phyloP scores from a whole-genome alignment of 164 flowering plant species.

The Piper betle region DNA sequence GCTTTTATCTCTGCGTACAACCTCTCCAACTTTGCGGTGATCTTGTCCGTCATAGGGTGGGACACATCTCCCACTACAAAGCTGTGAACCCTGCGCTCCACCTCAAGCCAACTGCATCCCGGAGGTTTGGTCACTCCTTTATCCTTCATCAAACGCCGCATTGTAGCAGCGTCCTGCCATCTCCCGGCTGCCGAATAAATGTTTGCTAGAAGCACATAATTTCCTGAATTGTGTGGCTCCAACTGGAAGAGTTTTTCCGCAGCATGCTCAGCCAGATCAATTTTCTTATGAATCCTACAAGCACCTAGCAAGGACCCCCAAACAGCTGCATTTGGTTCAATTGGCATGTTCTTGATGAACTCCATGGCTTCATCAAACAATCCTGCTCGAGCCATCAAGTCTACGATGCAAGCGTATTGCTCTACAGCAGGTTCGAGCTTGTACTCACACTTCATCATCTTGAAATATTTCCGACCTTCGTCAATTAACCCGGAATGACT shows the following conservation, averaged over 20 bases:
- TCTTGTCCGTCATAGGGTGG: constrained; percentile 21
- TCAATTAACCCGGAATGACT: constrained; percentile 29
- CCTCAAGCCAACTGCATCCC: constrained; percentile 36
- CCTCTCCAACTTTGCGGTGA: constrained; percentile 13
- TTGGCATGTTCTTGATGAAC: constrained; percentile 25
- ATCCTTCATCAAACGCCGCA: constrained; percentile 22
- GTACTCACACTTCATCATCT: constrained; percentile 21
- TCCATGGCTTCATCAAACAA: constrained; percentile 19
- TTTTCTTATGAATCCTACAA: constrained; percentile 25
- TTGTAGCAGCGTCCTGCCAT: constrained; percentile 27
- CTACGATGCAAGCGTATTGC: constrained; percentile 35
- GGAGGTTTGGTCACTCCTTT: constrained; percentile 26
- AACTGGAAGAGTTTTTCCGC: constrained; percentile 20
- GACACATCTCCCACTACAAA: constrained; percentile 24
- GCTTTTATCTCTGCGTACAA: constrained; percentile 20
- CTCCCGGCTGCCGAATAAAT: constrained; percentile 20
- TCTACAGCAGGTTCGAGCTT: constrained; percentile 18
- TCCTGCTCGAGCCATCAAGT: constrained; percentile 27
- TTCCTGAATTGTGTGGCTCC: constrained; percentile 21
- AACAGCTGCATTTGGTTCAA: constrained; percentile 26
- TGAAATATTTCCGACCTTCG: constrained; percentile 22
- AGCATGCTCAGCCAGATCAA: constrained; percentile 21
- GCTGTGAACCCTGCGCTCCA: constrained; percentile 17
- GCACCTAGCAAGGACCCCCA: constrained; percentile 33
- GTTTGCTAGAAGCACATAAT: constrained; percentile 24